These are phyloP conservation scores for Aureobasidium mangrovei DNA, from an alignment of 2,329 filamentous ascomycete genomes.

Conservation along the genomic window DNA sequence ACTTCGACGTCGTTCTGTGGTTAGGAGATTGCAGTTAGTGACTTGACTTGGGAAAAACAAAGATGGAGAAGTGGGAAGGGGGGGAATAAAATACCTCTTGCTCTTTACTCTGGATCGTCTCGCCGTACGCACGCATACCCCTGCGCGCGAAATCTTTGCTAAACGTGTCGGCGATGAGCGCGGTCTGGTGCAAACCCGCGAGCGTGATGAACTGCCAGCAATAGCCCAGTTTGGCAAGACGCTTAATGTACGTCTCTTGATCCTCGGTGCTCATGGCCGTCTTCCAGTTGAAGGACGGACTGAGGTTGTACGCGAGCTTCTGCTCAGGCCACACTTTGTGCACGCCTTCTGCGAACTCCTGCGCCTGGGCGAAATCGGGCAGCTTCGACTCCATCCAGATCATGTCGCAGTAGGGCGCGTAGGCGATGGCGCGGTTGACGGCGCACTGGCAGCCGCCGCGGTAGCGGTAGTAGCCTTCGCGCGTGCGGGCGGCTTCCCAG, in stretches of 20 bases:
- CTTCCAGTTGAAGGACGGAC: conserved; percentile 99
- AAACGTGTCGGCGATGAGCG: conserved; percentile 84
- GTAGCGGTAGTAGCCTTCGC: conserved; percentile 92
- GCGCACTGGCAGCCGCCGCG: conserved; percentile 86
- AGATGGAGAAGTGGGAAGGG: not conserved
- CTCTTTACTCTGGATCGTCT: conserved; percentile 74
- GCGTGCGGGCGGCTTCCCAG: conserved; percentile 87
- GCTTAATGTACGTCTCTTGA: conserved; percentile 94
- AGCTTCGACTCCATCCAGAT: conserved; percentile 99
- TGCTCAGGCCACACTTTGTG: conserved; percentile 93
- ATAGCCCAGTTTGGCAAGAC: conserved; percentile 81
- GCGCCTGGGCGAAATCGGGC: conserved; percentile 81
- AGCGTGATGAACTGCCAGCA: conserved; percentile 99
- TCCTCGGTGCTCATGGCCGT: conserved; percentile 83
- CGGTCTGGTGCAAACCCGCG: conserved; percentile 89
- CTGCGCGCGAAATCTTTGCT: conserved; percentile 68
- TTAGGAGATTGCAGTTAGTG: not conserved
- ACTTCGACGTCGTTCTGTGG: conserved; percentile 74
- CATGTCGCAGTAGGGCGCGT: conserved; percentile 61
- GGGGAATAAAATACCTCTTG: conserved; percentile 61
- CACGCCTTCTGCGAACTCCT: conserved; percentile 87
- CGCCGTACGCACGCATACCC: conserved; percentile 94
- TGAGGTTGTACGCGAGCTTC: conserved; percentile 98
- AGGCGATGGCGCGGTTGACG: conserved; percentile 81
- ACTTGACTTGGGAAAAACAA: not conserved